These are phyloP conservation scores for Metarhizium album DNA, from an alignment of 2,329 filamentous ascomycete genomes.

Conservation along the genomic window DNA sequence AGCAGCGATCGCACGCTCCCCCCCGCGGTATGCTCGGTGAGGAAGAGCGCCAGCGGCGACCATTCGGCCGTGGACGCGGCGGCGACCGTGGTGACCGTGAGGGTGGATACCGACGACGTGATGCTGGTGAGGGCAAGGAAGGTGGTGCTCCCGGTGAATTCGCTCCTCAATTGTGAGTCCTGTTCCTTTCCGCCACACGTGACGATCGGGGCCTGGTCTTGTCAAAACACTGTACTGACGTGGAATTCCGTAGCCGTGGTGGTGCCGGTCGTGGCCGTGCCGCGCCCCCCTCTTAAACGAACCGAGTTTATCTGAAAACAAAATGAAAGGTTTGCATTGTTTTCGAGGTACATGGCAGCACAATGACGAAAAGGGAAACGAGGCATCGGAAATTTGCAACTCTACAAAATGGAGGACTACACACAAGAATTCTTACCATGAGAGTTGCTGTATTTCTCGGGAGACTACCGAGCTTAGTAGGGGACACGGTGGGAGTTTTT, in stretches of 20 bases:
- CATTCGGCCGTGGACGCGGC: conserved; percentile 71
- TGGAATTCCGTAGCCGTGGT: conserved; percentile 53
- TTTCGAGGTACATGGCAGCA: conserved; percentile 30
- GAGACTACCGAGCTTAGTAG: conserved; percentile 23
- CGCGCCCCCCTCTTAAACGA: conserved; percentile 55
- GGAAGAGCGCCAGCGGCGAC: conserved; percentile 67
- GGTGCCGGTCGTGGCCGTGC: conserved; percentile 79
- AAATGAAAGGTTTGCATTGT: conserved; percentile 25
- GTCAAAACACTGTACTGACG: background rate
- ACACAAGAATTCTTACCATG: conserved; percentile 21
- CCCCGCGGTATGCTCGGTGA: conserved; percentile 98
- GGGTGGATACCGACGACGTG: conserved; percentile 87
- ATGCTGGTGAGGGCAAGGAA: conserved; percentile 80
- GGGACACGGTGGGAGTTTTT: conserved; percentile 34
- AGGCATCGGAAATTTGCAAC: conserved; percentile 32
- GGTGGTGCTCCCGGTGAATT: conserved; percentile 87
- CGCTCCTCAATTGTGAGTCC: conserved; percentile 73
- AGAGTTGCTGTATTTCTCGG: conserved; percentile 16
- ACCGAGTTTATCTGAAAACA: conserved; percentile 24
- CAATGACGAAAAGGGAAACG: background rate
- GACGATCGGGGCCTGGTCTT: background rate
- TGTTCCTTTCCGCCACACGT: background rate
- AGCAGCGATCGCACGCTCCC: conserved; percentile 96
- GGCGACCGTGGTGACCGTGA: conserved; percentile 65
- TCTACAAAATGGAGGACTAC: conserved; percentile 32